Percentiles rank a stretch among this genome's conserved stretches.
Conservation (phyloP, 2,329 filamentous ascomycete species). For the Alternaria gansuensis region DNA sequence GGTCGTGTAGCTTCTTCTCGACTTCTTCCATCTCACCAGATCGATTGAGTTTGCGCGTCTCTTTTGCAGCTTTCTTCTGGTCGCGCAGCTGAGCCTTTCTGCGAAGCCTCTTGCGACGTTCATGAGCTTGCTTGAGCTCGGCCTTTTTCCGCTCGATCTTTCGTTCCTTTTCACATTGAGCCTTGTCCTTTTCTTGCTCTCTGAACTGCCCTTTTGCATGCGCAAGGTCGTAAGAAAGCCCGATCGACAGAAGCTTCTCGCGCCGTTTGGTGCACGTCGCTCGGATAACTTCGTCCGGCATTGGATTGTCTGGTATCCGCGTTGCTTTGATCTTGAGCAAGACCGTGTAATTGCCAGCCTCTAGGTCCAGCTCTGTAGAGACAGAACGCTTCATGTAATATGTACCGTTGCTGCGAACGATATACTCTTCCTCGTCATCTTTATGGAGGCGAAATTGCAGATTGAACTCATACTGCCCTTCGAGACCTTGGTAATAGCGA, state of each 20-base stretch:
- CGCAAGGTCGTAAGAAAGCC: slow-evolving; percentile 74
- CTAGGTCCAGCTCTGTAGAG: slow-evolving; percentile 77
- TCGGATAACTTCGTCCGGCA: slow-evolving; percentile 73
- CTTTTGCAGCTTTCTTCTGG: slow-evolving; percentile 51
- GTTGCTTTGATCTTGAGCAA: slow-evolving; percentile 77
- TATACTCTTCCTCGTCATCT: slow-evolving; percentile 67
- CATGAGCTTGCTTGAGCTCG: slow-evolving; percentile 51
- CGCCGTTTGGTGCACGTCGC: slow-evolving; percentile 68
- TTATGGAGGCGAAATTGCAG: slow-evolving; percentile 68
- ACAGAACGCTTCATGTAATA: slow-evolving; percentile 76
- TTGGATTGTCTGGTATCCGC: slow-evolving; percentile 60
- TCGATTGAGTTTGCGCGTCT: slow-evolving; percentile 36
- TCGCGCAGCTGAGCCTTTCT: slow-evolving; percentile 52
- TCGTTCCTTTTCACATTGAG: slow-evolving; percentile 51
- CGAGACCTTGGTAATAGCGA: slow-evolving; percentile 67
- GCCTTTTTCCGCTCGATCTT: slow-evolving; percentile 50
- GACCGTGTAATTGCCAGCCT: slow-evolving; percentile 77
- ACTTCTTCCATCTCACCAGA: slow-evolving; percentile 40
- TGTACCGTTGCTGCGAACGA: slow-evolving; percentile 64
- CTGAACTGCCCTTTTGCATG: slow-evolving; percentile 70
- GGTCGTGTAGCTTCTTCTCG: slow-evolving; percentile 38
- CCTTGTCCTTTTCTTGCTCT: slow-evolving; percentile 60
- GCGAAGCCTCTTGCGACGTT: slow-evolving; percentile 47
- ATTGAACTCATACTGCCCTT: slow-evolving; percentile 65
- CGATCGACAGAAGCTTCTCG: slow-evolving; percentile 78